A percentile compares a stretch with the other conserved stretches of the same genome.
Conservation (phyloP, 495 filamentous ascomycete species). For the Talaromyces borbonicus region DNA sequence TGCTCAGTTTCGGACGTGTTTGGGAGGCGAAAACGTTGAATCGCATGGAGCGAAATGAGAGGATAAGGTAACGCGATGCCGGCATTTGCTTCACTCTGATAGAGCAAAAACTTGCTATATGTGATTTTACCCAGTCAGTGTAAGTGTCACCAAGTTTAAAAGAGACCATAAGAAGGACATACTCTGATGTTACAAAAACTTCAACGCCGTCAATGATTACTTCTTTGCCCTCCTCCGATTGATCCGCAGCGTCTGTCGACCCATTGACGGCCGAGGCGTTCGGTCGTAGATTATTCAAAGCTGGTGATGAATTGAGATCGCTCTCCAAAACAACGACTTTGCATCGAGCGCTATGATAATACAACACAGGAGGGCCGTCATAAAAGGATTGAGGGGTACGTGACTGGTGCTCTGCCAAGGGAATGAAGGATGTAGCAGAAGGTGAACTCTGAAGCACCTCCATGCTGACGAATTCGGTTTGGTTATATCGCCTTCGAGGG, state of each 20-base stretch:
- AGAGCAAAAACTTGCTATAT: slow-evolving; percentile 62
- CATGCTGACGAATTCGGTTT: too few relatives aligned
- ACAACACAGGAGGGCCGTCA: slow-evolving; percentile 65
- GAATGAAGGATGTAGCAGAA: slow-evolving; percentile 49
- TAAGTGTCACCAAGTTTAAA: background rate
- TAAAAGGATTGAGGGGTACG: slow-evolving; percentile 80
- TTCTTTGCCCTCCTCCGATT: slow-evolving; percentile 20
- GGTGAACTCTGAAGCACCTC: slow-evolving; percentile 42
- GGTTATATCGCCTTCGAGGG: too few relatives aligned
- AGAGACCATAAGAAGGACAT: slow-evolving; percentile 15
- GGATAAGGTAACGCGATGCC: slow-evolving; percentile 83
- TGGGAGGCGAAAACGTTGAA: slow-evolving; percentile 50
- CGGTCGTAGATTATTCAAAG: slow-evolving; percentile 22
- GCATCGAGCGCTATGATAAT: slow-evolving; percentile 57
- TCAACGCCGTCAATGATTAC: slow-evolving; percentile 46
- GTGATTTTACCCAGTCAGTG: background rate
- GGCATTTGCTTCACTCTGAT: slow-evolving; percentile 43
- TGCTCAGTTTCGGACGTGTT: slow-evolving; percentile 19
- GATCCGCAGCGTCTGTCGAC: slow-evolving; percentile 2
- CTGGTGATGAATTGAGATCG: slow-evolving; percentile 26
- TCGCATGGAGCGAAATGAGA: slow-evolving; percentile 77
- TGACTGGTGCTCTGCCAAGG: slow-evolving; percentile 69
- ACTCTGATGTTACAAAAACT: slow-evolving; percentile 74
- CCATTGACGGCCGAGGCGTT: slow-evolving; percentile 13
- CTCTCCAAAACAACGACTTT: slow-evolving; percentile 44